Evolutionary conservation across 2,329 filamentous ascomycete species (phyloP), one percentile per base, ranked within the genome.

Genomic region (Aspergillus sp.): DNA sequence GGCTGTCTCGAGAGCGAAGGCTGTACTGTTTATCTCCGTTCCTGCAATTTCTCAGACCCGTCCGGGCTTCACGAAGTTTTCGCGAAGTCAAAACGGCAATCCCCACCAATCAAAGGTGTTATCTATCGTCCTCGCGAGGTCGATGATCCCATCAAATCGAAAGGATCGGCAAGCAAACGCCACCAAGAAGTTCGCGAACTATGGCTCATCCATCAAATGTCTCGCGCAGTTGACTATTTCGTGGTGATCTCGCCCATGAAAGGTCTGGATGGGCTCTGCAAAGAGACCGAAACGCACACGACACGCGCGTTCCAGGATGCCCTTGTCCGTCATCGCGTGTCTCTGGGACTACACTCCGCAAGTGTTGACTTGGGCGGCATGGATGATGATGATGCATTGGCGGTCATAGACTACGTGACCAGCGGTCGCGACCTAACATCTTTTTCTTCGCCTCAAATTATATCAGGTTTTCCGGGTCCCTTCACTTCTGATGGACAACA

Each of bases 211-310:
- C 64, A 71, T 53, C 16, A 55, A 3, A 25, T 49, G 13, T 42
- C 64, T 7, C 55, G 21, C 17, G 5, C 52, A 10, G 59, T 75
- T 13, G 67, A 72, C 36, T 74, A 74, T 55, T 74, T 75, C 51
- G 51, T 72, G 49, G 62, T 69, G 48, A 58, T 74, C 3, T 70
- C 69, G 1, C 74, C 72, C 2, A 49, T 66, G 1, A 66, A 71
- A 34, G 70, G 70, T 3, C 58, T 79, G 14, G 59, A 19, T 6
- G 40, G 40, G 2, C 31, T 76, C 3, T 77, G 77, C 3, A 73
- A 75, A 51, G 62, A 65, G 13, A n/a, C 14, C 2, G 5, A n/a
- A 23, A 5, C 23, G 16, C 45, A 29, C 3, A 68, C 71, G n/a
- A 70, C 57, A 23, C 64, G 64, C 48, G 60, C 66, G 2, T 74